Conservation (phyloP, 768 basidiomycete species). For the Kwoniella botswanensis region DNA sequence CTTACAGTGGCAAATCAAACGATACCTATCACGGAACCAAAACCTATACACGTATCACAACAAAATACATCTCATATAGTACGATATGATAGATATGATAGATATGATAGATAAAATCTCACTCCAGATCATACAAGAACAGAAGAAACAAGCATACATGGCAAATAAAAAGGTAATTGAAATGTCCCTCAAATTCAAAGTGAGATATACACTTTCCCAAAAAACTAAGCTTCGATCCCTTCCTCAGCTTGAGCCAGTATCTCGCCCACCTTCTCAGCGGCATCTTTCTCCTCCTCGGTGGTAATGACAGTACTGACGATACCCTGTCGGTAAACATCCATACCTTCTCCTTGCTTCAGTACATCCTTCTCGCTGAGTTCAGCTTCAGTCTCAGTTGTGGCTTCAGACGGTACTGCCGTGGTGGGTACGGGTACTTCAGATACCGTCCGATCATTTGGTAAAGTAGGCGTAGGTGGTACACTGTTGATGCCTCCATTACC, state of each 20-base stretch:
- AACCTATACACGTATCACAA: too few relatives aligned
- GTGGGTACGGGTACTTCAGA: neutral
- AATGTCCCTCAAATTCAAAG: neutral
- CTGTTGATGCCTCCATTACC: slow-evolving; percentile 8
- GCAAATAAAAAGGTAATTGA: neutral
- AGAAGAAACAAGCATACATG: neutral
- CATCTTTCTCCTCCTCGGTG: slow-evolving; percentile 28
- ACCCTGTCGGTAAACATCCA: slow-evolving; percentile 42
- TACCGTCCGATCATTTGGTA: neutral
- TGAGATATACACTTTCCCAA: neutral
- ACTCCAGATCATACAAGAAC: too few relatives aligned
- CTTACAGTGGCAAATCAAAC: too few relatives aligned
- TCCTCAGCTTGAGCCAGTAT: slow-evolving; percentile 5
- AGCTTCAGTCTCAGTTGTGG: neutral
- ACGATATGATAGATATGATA: too few relatives aligned
- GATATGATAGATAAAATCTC: too few relatives aligned
- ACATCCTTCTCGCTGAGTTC: neutral
- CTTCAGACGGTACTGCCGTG: neutral
- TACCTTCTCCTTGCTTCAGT: slow-evolving; percentile 9
- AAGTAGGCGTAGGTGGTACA: slow-evolving; percentile 13
- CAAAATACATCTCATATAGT: too few relatives aligned
- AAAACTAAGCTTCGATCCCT: neutral
- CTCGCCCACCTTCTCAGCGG: slow-evolving; percentile 23
- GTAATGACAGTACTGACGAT: slow-evolving; percentile 25
- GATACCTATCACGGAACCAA: too few relatives aligned